A percentile compares a stretch with the other conserved stretches of the same genome.
Evolutionary conservation across 768 basidiomycete genomes (phyloP).

Genomic region (Chiua virens): DNA sequence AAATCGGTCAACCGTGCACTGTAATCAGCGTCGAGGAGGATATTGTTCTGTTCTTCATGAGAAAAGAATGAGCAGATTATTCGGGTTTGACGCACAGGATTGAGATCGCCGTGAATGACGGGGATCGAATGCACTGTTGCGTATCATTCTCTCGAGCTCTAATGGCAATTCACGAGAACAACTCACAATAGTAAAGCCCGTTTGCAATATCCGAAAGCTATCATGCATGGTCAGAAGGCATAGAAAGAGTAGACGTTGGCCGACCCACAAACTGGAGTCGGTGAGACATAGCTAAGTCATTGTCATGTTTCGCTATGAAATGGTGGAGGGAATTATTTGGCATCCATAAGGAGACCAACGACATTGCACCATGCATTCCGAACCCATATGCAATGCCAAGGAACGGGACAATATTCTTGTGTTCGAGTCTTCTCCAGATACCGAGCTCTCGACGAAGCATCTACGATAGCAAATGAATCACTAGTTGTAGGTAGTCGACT

Average conservation of each 20-base stretch:
- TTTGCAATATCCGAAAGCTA: constrained; percentile 13
- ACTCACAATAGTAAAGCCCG: constrained; percentile 8
- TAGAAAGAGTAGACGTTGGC: constrained; percentile 8
- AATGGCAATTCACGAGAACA: no score
- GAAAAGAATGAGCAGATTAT: accelerated
- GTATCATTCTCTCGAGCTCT: not conserved
- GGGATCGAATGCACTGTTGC: constrained; percentile 8
- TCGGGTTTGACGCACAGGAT: not conserved
- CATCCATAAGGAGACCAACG: constrained; percentile 34
- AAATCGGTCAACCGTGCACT: constrained; percentile 44
- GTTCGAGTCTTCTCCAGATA: constrained; percentile 28
- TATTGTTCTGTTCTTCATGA: not conserved
- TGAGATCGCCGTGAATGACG: constrained; percentile 9
- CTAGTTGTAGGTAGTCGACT: not conserved
- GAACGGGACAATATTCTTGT: constrained; percentile 28
- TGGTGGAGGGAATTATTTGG: constrained; percentile 22
- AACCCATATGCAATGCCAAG: constrained; percentile 26
- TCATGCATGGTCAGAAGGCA: constrained; percentile 18
- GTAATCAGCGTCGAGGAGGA: constrained; percentile 10
- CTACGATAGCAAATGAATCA: not conserved
- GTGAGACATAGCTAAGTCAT: not conserved
- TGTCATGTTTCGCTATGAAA: constrained; percentile 11
- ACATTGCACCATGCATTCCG: constrained; percentile 17
- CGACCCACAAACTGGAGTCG: constrained; percentile 14
- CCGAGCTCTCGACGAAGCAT: constrained; percentile 28